Percentiles rank a stretch among this genome's conserved stretches.
Evolutionary conservation across 306 rosid genomes (phyloP).

Genomic region (Coriaria nepalensis): DNA sequence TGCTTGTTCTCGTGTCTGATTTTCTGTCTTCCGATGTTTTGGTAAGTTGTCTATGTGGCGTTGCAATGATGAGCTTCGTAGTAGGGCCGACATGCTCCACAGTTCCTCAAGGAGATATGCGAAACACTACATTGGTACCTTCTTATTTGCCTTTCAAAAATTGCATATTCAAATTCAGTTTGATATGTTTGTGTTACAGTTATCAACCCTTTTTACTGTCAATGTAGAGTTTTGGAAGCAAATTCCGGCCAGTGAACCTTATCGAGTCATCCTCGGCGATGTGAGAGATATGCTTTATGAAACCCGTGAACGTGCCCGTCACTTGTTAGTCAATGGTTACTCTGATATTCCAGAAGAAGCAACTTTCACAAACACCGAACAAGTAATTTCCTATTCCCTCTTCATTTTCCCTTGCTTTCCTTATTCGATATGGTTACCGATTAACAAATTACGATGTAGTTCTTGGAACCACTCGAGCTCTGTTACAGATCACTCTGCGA

Average conservation of each 20-base stretch:
- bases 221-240: conserved; percentile 85
- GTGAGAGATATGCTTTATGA: conserved; percentile 89
- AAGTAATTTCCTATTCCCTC: conserved; percentile 31
- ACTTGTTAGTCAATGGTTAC: conserved; percentile 60
- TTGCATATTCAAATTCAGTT: background rate
- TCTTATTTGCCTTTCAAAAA: background rate
- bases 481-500: conserved; percentile 84
- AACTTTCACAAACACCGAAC: conserved; percentile 65
- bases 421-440: conserved; percentile 12
- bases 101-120: conserved; percentile 67
- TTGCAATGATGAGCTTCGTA: conserved; percentile 86
- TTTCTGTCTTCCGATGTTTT: conserved; percentile 2
- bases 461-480: conserved; percentile 86
- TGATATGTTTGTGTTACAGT: background rate
- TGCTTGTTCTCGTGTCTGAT: too few species aligned
- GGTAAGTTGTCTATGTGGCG: conserved; percentile 99
- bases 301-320: conserved; percentile 93
- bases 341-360: conserved; percentile 92
- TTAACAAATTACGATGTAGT: conserved; percentile 33
- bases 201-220: conserved; percentile 7
- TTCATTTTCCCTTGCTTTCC: background rate
- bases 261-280: conserved; percentile 86
- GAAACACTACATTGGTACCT: conserved; percentile 88
- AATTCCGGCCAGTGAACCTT: conserved; percentile 76
- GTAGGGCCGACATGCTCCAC: conserved; percentile 61